Percentiles rank a stretch among this genome's conserved stretches.
phyloP scores from a whole-genome alignment of 2,329 filamentous ascomycete genomes.

The Pestalotiopsis sp. region DNA sequence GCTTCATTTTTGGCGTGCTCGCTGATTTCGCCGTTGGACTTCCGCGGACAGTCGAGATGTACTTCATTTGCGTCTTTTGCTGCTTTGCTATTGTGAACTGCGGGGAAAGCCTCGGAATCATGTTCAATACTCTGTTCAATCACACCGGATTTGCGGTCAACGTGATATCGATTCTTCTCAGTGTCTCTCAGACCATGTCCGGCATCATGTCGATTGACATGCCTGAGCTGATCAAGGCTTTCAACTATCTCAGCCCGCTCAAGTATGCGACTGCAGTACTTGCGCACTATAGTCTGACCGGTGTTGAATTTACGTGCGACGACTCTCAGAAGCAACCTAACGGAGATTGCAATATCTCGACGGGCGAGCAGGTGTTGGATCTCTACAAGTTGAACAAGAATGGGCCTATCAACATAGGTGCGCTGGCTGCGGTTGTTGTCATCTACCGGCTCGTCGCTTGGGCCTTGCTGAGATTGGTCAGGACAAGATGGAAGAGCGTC shows the following conservation, averaged over 20 bases:
- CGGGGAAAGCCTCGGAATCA: conserved; percentile 76
- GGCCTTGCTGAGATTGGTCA: conserved; percentile 54
- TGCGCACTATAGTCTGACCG: conserved; percentile 64
- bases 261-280: conserved; percentile 71
- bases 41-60: conserved; percentile 63
- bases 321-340: conserved; percentile 59
- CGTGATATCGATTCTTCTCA: conserved; percentile 69
- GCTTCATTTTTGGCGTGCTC: conserved; percentile 67
- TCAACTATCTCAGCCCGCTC: conserved; percentile 74
- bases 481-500: conserved; percentile 51
- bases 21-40: conserved; percentile 67
- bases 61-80: conserved; percentile 69
- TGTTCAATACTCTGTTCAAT: conserved; percentile 76
- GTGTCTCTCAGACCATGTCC: conserved; percentile 71
- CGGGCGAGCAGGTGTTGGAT: conserved; percentile 66
- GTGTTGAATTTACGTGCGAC: conserved; percentile 66
- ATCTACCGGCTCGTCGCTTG: conserved; percentile 68
- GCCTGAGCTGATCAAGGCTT: conserved; percentile 64
- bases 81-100: conserved; percentile 75
- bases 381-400: conserved; percentile 66
- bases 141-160: conserved; percentile 80
- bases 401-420: conserved; percentile 62
- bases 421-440: conserved; percentile 64
- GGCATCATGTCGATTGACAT: conserved; percentile 73
- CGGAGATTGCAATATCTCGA: conserved; percentile 66